Evolutionary conservation across 441 rosid genomes (phyloP), one percentile per base, ranked within the genome.

Genomic region (Omphalea diandra): DNA sequence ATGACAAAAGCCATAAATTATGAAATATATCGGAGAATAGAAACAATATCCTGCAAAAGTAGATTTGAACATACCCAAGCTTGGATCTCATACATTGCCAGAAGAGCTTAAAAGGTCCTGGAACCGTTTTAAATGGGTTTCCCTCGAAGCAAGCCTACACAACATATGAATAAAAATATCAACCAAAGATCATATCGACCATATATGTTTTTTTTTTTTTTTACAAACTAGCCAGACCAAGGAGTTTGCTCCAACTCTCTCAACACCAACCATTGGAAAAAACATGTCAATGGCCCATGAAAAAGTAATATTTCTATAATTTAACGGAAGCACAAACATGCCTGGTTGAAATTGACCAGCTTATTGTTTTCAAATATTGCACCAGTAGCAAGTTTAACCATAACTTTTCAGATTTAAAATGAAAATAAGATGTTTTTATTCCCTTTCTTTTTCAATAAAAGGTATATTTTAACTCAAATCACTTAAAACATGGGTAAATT

Each of bases 81-180:
- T 94, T 90, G 29, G 99, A 94, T 59, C 94, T 91, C 97, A 94
- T 92, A 83, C 99, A 94, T 63, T 54, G 76, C 87, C 90, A 92
- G 70, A 94, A 92, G 64, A 94, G 90, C 76, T 94, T 90, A 60
- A 92, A 94, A 66, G 97, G 96, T 71, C 99, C 99, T 5, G 99
- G 99, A 77, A 92, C 90, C 0, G 97, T 92, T 92, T 90, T 90
- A 72, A 94, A 92, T 24, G 99, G 99, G 81, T 92, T 94, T 58
- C 98, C 99, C 79, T 94, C 97, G 46, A 94, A 92, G 78, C 89
- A 83, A 57, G 99, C 99, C 98, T 92, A 81, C 75, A 81, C 2
- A 68, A 22, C 18, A 68, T 33, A 72, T 15, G 10, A 46, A 65
- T 33, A 32, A 65, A 49, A 58, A 41, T 53, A 73, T 27, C 36